Evolutionary conservation across 176 grass and related monocot species (phyloP).

Genomic region (Cenchrus americanus): DNA sequence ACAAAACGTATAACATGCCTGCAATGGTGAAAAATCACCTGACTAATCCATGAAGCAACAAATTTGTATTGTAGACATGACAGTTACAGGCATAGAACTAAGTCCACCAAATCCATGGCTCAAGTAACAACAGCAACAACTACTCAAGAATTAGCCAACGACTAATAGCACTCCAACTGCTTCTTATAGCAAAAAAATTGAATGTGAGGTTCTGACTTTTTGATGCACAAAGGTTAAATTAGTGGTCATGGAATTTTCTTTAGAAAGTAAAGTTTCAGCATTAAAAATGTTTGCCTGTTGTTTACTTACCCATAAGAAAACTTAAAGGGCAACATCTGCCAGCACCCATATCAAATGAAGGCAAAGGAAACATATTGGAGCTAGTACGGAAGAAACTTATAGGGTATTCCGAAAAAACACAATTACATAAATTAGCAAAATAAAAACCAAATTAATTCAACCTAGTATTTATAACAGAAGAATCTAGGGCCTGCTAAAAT

Average conservation of each 20-base stretch:
- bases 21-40: slow-evolving; percentile 29
- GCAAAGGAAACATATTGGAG: neutral
- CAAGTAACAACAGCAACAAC: slow-evolving; percentile 9
- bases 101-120: slow-evolving; percentile 22
- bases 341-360: neutral
- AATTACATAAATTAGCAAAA: neutral
- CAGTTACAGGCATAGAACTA: slow-evolving; percentile 19
- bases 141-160: neutral
- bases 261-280: neutral
- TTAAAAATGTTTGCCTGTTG: neutral
- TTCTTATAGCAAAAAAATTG: neutral
- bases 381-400: neutral
- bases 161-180: neutral
- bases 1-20: slow-evolving; percentile 1
- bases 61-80: slow-evolving; percentile 5
- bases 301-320: neutral
- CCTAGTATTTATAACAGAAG: neutral
- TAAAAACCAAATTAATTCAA: slow-evolving; percentile 20
- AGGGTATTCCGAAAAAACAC: neutral
- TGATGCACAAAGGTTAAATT: slow-evolving; percentile 15
- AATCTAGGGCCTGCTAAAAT: neutral
- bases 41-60: neutral
- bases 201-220: neutral
- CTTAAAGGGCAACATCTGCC: neutral
- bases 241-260: neutral